phyloP scores from a whole-genome alignment of 2,329 filamentous ascomycete species.

The Furcasterigmium sp. region DNA sequence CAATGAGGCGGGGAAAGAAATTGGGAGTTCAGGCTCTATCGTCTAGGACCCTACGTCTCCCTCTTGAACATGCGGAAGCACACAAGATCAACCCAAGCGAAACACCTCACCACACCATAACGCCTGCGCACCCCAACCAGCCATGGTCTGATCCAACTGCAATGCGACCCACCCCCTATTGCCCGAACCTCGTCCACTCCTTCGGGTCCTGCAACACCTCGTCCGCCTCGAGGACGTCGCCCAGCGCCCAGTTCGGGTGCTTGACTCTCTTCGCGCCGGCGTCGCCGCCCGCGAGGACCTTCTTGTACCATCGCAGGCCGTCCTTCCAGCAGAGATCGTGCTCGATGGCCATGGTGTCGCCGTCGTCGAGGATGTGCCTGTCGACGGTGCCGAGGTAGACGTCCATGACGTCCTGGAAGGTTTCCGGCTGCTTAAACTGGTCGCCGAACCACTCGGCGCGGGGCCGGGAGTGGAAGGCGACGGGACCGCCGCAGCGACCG shows the following conservation, averaged over 20 bases:
- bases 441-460: slow-evolving; percentile 2
- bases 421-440: slow-evolving; percentile 1
- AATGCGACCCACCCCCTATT: no score
- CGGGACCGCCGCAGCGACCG: slow-evolving; percentile 15
- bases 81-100: no score
- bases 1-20: no score
- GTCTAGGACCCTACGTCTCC: no score
- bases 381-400: slow-evolving; percentile 1
- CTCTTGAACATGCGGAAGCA: no score
- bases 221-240: not conserved
- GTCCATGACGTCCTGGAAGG: slow-evolving; percentile 1
- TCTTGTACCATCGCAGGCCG: slow-evolving; percentile 1
- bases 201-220: not conserved
- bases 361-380: slow-evolving; percentile 1
- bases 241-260: not conserved
- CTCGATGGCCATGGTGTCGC: not conserved
- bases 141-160: no score
- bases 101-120: no score
- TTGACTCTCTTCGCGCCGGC: not conserved
- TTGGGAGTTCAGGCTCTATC: no score
- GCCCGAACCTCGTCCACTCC: not conserved
- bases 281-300: not conserved
- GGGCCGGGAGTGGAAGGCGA: slow-evolving; percentile 1
- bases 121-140: no score
- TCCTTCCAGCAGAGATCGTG: slow-evolving; percentile 2